Evolutionary conservation across 768 basidiomycete species (phyloP).

Genomic region (Bullera alba): DNA sequence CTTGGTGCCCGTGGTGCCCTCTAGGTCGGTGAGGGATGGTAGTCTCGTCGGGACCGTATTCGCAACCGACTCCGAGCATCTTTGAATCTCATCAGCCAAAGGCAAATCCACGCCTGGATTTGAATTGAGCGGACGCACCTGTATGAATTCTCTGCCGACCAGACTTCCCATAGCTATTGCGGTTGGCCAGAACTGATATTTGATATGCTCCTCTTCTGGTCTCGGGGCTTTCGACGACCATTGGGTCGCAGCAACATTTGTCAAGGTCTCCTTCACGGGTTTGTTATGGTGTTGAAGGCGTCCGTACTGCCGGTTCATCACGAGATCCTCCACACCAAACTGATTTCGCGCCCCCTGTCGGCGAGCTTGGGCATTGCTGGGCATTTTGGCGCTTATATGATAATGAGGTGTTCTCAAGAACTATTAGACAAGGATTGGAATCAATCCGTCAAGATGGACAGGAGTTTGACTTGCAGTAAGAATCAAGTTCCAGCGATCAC

Average conservation of each 20-base stretch:
- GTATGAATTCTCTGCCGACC: conserved; percentile 19
- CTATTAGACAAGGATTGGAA: too few relatives aligned
- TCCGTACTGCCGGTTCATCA: neutral
- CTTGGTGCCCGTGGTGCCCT: too few relatives aligned
- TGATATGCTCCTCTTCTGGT: conserved; percentile 10
- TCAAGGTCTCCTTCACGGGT: too few relatives aligned
- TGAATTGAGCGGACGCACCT: conserved; percentile 9
- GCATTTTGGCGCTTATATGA: too few relatives aligned
- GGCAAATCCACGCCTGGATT: conserved; percentile 8
- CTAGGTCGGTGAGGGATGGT: too few relatives aligned
- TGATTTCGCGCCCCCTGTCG: too few relatives aligned
- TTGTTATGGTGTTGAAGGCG: neutral
- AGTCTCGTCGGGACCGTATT: too few relatives aligned
- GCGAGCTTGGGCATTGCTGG: too few relatives aligned
- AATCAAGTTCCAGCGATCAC: too few relatives aligned
- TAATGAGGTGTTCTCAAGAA: too few relatives aligned
- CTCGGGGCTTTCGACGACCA: neutral
- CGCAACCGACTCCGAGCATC: conserved; percentile 2
- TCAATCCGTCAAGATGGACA: too few relatives aligned
- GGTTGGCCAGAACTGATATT: conserved; percentile 26
- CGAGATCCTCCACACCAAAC: neutral
- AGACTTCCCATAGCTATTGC: conserved; percentile 33
- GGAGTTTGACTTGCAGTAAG: too few relatives aligned
- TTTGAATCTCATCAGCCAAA: conserved; percentile 16
- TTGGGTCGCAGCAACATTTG: neutral